Percentiles rank a stretch among this genome's conserved stretches.
Conservation (phyloP, 148 eudicot species). For the Fagopyrum homotropicum region DNA sequence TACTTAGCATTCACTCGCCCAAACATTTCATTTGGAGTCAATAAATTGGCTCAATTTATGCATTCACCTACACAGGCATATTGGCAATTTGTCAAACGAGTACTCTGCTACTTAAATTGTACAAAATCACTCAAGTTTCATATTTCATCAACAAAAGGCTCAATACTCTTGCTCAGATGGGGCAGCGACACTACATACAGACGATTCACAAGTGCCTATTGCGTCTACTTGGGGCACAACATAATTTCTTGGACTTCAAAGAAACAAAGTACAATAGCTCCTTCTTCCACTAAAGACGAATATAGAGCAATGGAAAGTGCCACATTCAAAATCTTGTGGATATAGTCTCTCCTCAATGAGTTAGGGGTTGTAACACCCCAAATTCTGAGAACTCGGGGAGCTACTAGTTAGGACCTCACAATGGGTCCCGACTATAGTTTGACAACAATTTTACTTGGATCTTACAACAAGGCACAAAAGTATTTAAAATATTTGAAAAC, state of each 20-base stretch:
- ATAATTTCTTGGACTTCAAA: background rate
- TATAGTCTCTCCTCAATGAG: background rate
- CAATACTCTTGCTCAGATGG: background rate
- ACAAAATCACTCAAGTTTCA: background rate
- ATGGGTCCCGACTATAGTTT: too few species aligned
- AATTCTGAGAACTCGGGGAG: too few species aligned
- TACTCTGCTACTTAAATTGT: too few species aligned
- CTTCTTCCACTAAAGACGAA: conserved; percentile 3
- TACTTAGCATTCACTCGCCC: background rate
- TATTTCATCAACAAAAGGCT: background rate
- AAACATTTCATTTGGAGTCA: background rate
- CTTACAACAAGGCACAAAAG: too few species aligned
- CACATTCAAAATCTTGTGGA: background rate
- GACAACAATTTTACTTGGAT: too few species aligned
- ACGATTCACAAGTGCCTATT: background rate
- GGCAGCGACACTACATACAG: background rate
- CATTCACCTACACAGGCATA: background rate
- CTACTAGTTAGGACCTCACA: too few species aligned
- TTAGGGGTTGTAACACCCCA: background rate
- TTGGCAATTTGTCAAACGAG: background rate
- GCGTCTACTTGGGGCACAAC: background rate
- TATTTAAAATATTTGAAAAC: too few species aligned
- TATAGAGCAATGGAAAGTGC: background rate
- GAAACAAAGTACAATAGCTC: background rate
- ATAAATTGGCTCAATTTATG: background rate